Percentiles rank a stretch among this genome's conserved stretches.
Evolutionary conservation across 2,329 filamentous ascomycete species (phyloP).

Genomic region (Alternaria hordeiaustralica): DNA sequence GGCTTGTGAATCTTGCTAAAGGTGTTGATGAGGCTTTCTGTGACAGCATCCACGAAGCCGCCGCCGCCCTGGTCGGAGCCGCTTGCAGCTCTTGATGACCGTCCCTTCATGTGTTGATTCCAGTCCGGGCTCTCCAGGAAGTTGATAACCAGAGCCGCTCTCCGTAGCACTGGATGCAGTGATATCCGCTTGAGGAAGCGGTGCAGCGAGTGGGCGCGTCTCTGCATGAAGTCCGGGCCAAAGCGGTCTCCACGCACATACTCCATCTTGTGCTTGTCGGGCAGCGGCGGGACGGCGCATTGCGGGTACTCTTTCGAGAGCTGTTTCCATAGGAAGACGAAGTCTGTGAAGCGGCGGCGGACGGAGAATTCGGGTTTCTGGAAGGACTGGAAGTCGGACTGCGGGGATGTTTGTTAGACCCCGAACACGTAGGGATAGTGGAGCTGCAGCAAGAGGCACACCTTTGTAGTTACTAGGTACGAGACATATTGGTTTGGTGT

Average conservation of each 20-base stretch:
- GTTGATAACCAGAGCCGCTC: constrained; percentile 79
- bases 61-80: constrained; percentile 54
- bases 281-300: constrained; percentile 90
- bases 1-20: constrained; percentile 97
- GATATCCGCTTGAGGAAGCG: constrained; percentile 87
- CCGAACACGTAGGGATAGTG: background rate
- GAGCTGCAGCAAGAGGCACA: constrained; percentile 46
- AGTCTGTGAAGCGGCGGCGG: constrained; percentile 94
- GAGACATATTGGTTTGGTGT: constrained; percentile 97
- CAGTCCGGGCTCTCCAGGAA: constrained; percentile 95
- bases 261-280: constrained; percentile 99
- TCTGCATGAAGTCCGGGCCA: constrained; percentile 86
- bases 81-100: constrained; percentile 68
- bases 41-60: constrained; percentile 91
- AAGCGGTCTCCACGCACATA: constrained; percentile 97
- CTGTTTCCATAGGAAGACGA: constrained; percentile 93
- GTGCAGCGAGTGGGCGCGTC: constrained; percentile 87
- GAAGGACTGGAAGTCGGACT: constrained; percentile 96
- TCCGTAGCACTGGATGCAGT: constrained; percentile 85
- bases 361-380: constrained; percentile 79
- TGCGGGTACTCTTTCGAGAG: constrained; percentile 87
- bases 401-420: constrained; percentile 19
- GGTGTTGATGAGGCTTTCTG: constrained; percentile 95
- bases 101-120: constrained; percentile 92
- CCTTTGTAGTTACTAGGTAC: constrained; percentile 90